These are phyloP conservation scores for Kalmanozyma brasiliensis DNA, from an alignment of 1,284 basidiomycete genomes.

Conservation along the genomic window DNA sequence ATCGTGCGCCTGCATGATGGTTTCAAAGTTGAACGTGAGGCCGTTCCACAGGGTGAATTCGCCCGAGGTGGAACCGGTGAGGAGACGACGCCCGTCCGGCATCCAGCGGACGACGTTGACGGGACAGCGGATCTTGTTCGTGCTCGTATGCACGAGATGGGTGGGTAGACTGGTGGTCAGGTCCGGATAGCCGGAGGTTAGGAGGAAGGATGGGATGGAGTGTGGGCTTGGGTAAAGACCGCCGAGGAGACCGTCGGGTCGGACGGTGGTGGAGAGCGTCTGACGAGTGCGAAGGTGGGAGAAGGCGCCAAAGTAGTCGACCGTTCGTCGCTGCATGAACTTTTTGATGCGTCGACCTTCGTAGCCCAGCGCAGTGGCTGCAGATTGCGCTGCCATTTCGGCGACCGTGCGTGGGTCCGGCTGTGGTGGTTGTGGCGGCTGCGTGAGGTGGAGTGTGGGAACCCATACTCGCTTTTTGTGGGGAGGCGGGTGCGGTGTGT, in stretches of 20 bases:
- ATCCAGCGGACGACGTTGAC: slow-evolving; percentile 97
- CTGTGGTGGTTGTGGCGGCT: slow-evolving; percentile 77
- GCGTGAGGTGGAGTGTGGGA: slow-evolving; percentile 68
- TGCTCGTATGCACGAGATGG: slow-evolving; percentile 96
- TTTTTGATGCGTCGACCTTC: slow-evolving; percentile 84
- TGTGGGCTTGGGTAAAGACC: slow-evolving; percentile 53
- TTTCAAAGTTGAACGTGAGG: slow-evolving; percentile 98
- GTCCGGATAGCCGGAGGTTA: slow-evolving; percentile 88
- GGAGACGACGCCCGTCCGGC: slow-evolving; percentile 87
- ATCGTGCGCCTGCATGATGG: slow-evolving; percentile 97
- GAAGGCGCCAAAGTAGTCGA: slow-evolving; percentile 90
- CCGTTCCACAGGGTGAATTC: slow-evolving; percentile 99
- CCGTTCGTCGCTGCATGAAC: slow-evolving; percentile 88
- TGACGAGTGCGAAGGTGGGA: slow-evolving; percentile 75
- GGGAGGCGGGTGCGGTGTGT: slow-evolving; percentile 6
- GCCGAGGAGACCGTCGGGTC: slow-evolving; percentile 15
- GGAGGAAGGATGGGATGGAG: slow-evolving; percentile 73
- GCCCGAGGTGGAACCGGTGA: slow-evolving; percentile 95
- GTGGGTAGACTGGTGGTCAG: slow-evolving; percentile 90
- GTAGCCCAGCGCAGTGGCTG: slow-evolving; percentile 64
- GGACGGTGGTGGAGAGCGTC: slow-evolving; percentile 7
- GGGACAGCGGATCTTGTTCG: slow-evolving; percentile 96
- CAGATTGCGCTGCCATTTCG: slow-evolving; percentile 76
- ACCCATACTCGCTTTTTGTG: slow-evolving; percentile 47
- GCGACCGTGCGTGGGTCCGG: slow-evolving; percentile 79